Conservation (phyloP, 257 asterid genomes). For the Plantago ovata region DNA sequence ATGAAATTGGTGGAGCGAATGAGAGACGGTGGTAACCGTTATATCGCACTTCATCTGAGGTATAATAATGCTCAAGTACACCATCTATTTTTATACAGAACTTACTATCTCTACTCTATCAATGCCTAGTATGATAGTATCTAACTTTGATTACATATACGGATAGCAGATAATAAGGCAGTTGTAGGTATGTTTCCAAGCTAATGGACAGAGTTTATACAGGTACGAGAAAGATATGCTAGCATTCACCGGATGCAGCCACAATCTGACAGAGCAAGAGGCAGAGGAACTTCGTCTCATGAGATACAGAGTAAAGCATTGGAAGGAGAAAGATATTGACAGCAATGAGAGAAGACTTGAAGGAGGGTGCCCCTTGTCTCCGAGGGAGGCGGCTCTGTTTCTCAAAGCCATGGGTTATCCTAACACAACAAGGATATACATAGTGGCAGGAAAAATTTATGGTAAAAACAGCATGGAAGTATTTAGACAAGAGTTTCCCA, state of each 20-base stretch:
- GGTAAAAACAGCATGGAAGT: conserved; percentile 53
- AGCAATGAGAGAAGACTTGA: conserved; percentile 34
- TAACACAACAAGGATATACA: conserved; percentile 38
- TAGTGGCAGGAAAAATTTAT: conserved; percentile 61
- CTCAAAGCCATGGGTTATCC: conserved; percentile 76
- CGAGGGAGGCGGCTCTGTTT: conserved; percentile 66
- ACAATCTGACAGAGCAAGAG: conserved; percentile 37
- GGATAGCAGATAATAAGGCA: too few species aligned
- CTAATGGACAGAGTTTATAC: not conserved
- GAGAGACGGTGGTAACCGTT: conserved; percentile 34
- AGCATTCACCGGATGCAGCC: conserved; percentile 79
- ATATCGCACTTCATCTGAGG: conserved; percentile 72
- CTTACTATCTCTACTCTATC: too few species aligned
- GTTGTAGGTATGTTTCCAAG: too few species aligned
- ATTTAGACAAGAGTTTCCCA: conserved; percentile 42
- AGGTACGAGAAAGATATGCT: conserved; percentile 80
- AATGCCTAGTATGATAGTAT: too few species aligned
- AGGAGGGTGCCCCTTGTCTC: conserved; percentile 71
- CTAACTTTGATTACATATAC: too few species aligned
- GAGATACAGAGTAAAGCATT: conserved; percentile 51
- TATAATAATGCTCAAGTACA: conserved; percentile 4
- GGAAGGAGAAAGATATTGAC: conserved; percentile 61
- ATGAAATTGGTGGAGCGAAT: conserved; percentile 39
- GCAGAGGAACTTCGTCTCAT: conserved; percentile 46
- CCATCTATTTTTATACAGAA: too few species aligned